Evolutionary conservation across 352 stramenopile species (phyloP).

Genomic region (Phytophthora ramorum): DNA sequence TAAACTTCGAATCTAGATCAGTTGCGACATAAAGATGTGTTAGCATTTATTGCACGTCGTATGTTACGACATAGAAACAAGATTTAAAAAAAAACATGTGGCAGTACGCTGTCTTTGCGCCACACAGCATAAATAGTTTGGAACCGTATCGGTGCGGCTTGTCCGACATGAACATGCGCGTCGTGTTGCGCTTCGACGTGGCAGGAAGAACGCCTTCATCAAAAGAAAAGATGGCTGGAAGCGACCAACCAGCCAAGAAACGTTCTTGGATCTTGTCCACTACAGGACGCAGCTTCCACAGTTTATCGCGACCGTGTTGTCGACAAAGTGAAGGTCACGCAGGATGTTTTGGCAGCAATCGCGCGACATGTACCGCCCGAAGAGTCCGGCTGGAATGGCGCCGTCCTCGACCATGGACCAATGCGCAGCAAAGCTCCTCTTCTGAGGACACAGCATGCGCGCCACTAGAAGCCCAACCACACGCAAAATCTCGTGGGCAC

Average conservation of each 20-base stretch:
- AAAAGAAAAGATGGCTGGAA: conserved; percentile 24
- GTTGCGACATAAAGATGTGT: conserved; percentile 3
- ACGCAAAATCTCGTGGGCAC: conserved; percentile 17
- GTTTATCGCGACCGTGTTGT: conserved; percentile 16
- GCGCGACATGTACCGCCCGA: conserved; percentile 23
- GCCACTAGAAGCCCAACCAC: conserved; percentile 31
- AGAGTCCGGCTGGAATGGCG: conserved; percentile 11
- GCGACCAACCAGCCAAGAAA: conserved; percentile 14
- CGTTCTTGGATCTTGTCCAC: conserved; percentile 12
- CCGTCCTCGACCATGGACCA: conserved; percentile 23
- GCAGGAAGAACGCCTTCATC: conserved; percentile 36
- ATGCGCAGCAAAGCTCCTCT: conserved; percentile 19
- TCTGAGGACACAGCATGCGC: conserved; percentile 25
- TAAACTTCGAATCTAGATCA: conserved; percentile 26
- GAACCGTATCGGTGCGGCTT: conserved; percentile 40
- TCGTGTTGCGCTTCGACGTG: conserved; percentile 39
- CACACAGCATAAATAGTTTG: conserved; percentile 45
- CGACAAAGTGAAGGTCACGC: conserved; percentile 22
- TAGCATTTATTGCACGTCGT: neutral
- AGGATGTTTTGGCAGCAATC: conserved; percentile 26
- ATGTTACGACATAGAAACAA: conserved; percentile 14
- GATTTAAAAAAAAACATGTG: conserved; percentile 18
- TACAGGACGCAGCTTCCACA: conserved; percentile 27
- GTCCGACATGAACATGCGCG: conserved; percentile 42
- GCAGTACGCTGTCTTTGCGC: conserved; percentile 20